A percentile compares a stretch with the other conserved stretches of the same genome.
These are phyloP conservation scores for Candida boleticola DNA, from an alignment of 805 yeast species.

Conservation along the genomic window DNA sequence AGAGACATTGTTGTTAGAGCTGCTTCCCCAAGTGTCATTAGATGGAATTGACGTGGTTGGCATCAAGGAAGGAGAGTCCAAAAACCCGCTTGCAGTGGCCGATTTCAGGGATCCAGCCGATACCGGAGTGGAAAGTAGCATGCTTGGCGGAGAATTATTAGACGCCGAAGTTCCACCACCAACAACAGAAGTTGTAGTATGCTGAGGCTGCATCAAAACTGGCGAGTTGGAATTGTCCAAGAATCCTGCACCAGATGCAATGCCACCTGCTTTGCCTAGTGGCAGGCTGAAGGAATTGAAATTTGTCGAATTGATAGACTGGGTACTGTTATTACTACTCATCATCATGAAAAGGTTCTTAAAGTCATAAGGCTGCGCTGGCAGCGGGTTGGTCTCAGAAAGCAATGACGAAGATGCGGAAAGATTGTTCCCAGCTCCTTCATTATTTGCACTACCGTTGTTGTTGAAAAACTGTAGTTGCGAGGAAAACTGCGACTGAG, in stretches of 20 bases:
- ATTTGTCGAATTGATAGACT: constrained; percentile 14
- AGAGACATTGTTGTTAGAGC: no score
- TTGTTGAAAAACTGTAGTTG: constrained; percentile 8
- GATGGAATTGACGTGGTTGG: constrained; percentile 7
- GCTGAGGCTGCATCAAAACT: constrained; percentile 17
- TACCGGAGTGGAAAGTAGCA: constrained; percentile 14
- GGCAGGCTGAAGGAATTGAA: constrained; percentile 6
- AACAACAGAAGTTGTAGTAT: constrained; percentile 2
- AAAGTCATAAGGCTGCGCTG: constrained; percentile 13
- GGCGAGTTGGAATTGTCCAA: constrained; percentile 16
- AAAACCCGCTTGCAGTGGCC: not conserved
- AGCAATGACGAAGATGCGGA: constrained; percentile 8
- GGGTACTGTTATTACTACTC: constrained; percentile 14
- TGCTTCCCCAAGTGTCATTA: constrained; percentile 13
- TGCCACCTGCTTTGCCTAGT: not conserved
- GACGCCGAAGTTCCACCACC: constrained; percentile 4
- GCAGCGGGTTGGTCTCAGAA: constrained; percentile 5
- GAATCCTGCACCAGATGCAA: not conserved
- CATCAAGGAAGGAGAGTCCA: not conserved
- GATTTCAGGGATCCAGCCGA: constrained; percentile 4
- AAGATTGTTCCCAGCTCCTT: not conserved
- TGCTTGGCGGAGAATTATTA: constrained; percentile 23
- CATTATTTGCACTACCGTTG: not conserved
- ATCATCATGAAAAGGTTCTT: constrained; percentile 14
- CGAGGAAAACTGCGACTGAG: not conserved